Percentiles rank a stretch among this genome's conserved stretches.
phyloP scores from a whole-genome alignment of 2,329 filamentous ascomycete genomes.

The Paecilomyces dactylethromorphus region DNA sequence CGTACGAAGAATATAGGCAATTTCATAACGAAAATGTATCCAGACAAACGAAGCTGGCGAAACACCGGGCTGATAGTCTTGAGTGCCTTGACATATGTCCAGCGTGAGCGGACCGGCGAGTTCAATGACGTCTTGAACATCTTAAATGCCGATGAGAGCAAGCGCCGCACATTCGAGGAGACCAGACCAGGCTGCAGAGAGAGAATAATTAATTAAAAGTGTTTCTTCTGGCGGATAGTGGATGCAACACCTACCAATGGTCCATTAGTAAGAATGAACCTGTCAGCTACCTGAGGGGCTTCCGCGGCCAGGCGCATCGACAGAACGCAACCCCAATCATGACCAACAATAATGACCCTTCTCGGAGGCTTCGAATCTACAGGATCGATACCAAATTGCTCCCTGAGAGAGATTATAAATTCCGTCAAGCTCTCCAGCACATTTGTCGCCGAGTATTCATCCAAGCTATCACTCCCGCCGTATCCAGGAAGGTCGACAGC shows the following conservation, averaged over 20 bases:
- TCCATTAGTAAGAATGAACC: conserved; percentile 49
- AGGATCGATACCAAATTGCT: conserved; percentile 36
- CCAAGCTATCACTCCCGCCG: conserved; percentile 50
- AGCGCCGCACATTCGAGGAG: conserved; percentile 35
- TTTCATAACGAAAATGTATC: conserved; percentile 51
- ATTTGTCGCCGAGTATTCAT: conserved; percentile 43
- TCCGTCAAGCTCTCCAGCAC: conserved; percentile 49
- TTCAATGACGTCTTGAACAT: conserved; percentile 45
- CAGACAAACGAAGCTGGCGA: conserved; percentile 43
- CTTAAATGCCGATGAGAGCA: conserved; percentile 39
- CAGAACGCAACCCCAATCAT: conserved; percentile 51
- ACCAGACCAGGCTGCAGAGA: conserved; percentile 33
- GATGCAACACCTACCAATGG: conserved; percentile 40
- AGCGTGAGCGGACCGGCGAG: conserved; percentile 37
- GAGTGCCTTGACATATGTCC: conserved; percentile 39
- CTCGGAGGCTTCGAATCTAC: conserved; percentile 24
- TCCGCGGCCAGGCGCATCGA: conserved; percentile 53
- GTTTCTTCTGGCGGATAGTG: neutral
- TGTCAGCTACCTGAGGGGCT: conserved; percentile 49
- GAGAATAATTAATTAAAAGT: neutral
- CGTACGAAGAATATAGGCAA: conserved; percentile 41
- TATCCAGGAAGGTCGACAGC: conserved; percentile 54
- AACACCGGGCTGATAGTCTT: conserved; percentile 41
- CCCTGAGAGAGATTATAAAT: conserved; percentile 47
- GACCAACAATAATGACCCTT: conserved; percentile 44